Evolutionary conservation across 805 yeast species (phyloP), one percentile per base, ranked within the genome.

Genomic region (Wickerhamiella alocasiicola): DNA sequence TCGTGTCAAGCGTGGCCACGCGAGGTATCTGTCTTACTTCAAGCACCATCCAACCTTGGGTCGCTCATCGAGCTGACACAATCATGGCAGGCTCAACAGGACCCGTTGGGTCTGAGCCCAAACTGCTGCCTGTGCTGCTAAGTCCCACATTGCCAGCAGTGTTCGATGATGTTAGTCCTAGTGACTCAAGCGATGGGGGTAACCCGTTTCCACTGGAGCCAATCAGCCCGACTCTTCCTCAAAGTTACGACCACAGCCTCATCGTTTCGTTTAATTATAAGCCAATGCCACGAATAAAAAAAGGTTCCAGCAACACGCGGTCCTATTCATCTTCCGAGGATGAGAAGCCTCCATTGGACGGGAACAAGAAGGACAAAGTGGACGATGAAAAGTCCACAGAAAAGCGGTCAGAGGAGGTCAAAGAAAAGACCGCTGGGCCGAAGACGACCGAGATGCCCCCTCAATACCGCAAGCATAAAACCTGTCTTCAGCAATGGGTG

Each of bases 201-300:
- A n/a, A 52, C 44, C 46, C 43, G 20, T 46, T 60, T 17, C 62
- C 60, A 9, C 43, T 52, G 26, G 47, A 48, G 13, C 61, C 62
- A 54, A 47, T 62, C 40, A 61, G 65, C 45, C 67, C 67, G 2
- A 62, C 66, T 12, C 51, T 63, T 11, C 67, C 67, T 1, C 52
- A 63, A 3, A 47, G 49, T 24, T 60, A 55, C 36, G 56, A 50
- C 40, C 42, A 36, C 26, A 26, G 21, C 28, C 36, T 13, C 36
- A 37, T 31, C 20, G 43, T 34, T 13, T 40, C 33, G 20, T 32
- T 36, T 37, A 33, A 27, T 27, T 24, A 34, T 40, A 36, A 32
- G 17, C 17, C 36, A 9, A 32, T 32, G 36, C 36, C 36, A 6
- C 19, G 20, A 17, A 32, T 32, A 12, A 32, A 32, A 21, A 32